Evolutionary conservation across 1,284 basidiomycete species (phyloP).

Genomic region (Albatrellus sp.): DNA sequence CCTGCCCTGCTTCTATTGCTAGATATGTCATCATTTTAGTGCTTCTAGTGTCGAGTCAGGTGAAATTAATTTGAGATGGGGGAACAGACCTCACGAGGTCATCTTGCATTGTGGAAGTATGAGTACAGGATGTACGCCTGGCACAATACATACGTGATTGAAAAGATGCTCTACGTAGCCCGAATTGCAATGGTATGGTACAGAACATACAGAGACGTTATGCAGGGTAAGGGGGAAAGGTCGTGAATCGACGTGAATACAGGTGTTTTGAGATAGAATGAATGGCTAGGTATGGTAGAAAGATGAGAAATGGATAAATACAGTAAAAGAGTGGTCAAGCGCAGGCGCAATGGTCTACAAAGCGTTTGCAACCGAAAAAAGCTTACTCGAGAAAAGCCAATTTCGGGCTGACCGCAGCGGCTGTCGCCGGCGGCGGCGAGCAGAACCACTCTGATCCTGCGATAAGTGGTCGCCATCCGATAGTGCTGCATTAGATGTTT

Average conservation of each 20-base stretch:
- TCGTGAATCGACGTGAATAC: neutral
- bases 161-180: neutral
- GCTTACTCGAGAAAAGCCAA: conserved; percentile 46
- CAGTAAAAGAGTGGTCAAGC: conserved; percentile 2
- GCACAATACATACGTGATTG: neutral
- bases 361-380: conserved; percentile 27
- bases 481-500: neutral
- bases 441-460: conserved; percentile 13
- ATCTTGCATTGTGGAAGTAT: too few relatives aligned
- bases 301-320: conserved; percentile 8
- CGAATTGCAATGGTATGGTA: neutral
- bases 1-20: too few relatives aligned
- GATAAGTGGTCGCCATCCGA: conserved; percentile 1
- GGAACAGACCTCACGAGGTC: too few relatives aligned
- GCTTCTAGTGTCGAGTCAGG: too few relatives aligned
- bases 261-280: neutral
- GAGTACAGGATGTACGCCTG: conserved; percentile 1
- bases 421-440: conserved; percentile 25
- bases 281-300: neutral
- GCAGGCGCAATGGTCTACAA: neutral
- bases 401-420: conserved; percentile 37
- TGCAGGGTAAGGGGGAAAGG: neutral
- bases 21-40: too few relatives aligned
- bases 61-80: too few relatives aligned
- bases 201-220: neutral